Base-by-base conservation (phyloP, 2,329 filamentous ascomycete genomes). In the Waltergamsia citrina region DNA sequence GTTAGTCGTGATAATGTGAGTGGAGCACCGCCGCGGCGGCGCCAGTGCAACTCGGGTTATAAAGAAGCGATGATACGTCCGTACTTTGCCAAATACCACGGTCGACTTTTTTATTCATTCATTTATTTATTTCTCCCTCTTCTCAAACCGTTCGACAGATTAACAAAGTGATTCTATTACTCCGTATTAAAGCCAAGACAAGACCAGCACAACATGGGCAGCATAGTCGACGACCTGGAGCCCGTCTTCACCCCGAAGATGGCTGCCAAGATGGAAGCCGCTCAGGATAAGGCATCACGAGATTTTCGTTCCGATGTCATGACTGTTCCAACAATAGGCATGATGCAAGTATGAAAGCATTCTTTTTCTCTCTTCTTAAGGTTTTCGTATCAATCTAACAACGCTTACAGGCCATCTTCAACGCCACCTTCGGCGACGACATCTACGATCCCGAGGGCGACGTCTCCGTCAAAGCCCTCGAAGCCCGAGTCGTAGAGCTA, bases 221-320 rank as follows among this genome's bases (percentile, higher is more conserved):
- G 34, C 28, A 20, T 36, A 12, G 15, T 20, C 5, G 19, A 24
- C 16, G 21, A 19, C 12, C 11, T n/a, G n/a, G 35, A 37, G 18
- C 23, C 37, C 2, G 20, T 36, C 19, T 33, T 39, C 22, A 33
- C 37, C 6, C 30, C 33, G n/a, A 29, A 33, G 29, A 33, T 35
- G 10, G 22, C 33, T 3, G 29, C 37, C 33, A 39, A 36, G 19
- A 32, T 35, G n/a, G 15, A 37, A 12, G 29, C 40, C 18, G 30
- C 35, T 4, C 22, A 36, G 5, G 38, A 47, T 17, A 41, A 46
- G 32, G 36, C 48, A 14, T 41, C 46, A 15, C 3, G 43, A 32
- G 47, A 50, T 36, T 50, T 49, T 25, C 43, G 47, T 22, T 49
- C 47, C 25, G 48, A 50, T 47, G 48, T 50, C 11, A 42, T 49